Percentiles rank a stretch among this genome's conserved stretches.
phyloP scores from a whole-genome alignment of 2,329 filamentous ascomycete species.

The Colletotrichum sublineola region DNA sequence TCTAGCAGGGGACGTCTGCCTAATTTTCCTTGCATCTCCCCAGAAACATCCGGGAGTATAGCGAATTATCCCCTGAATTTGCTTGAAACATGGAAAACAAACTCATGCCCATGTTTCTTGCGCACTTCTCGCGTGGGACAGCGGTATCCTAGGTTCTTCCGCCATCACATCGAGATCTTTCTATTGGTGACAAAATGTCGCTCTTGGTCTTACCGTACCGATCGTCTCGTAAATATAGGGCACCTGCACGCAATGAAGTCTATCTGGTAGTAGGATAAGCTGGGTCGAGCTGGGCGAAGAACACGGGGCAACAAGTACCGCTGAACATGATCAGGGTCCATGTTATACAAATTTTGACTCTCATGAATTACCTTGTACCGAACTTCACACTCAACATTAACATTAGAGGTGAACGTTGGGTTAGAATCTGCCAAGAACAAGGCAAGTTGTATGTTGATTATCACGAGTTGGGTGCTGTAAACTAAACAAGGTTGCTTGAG shows the following conservation, averaged over 20 bases:
- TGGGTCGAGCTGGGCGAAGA: background rate
- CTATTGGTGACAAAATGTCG: too few species aligned
- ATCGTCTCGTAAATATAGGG: too few species aligned
- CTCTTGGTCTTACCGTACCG: background rate
- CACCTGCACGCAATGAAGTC: too few species aligned
- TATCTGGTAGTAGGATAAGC: background rate
- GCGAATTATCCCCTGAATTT: background rate
- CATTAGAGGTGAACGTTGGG: too few species aligned
- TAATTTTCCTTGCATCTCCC: background rate
- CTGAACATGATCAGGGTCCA: background rate
- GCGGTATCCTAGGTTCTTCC: too few species aligned
- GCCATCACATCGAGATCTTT: too few species aligned
- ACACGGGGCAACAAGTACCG: conserved; percentile 4
- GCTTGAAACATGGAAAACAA: conserved; percentile 15
- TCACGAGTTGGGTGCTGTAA: too few species aligned
- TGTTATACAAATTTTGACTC: background rate
- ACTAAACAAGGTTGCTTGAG: too few species aligned
- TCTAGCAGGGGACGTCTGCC: background rate
- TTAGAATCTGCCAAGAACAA: too few species aligned
- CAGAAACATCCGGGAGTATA: background rate
- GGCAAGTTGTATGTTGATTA: too few species aligned
- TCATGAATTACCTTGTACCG: background rate
- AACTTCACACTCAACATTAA: background rate
- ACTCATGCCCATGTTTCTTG: background rate
- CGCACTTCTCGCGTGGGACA: background rate